Conservation (phyloP, 371 early-diverging fungal genomes). For the Mucor indicus region DNA sequence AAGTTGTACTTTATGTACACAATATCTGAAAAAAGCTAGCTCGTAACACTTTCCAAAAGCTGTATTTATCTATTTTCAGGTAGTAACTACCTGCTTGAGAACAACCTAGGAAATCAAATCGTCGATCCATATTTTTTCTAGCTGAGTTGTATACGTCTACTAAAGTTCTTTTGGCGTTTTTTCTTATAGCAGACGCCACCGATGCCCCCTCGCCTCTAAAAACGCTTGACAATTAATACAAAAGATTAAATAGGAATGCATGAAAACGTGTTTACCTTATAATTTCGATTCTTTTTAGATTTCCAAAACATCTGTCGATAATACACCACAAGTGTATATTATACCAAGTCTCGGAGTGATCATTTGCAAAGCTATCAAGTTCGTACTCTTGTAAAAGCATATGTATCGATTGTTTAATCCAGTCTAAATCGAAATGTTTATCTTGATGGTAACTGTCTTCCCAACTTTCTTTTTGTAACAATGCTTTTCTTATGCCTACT, state of each 20-base stretch:
- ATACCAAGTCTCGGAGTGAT: conserved; percentile 22
- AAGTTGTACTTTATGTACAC: no score
- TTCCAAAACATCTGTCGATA: conserved; percentile 19
- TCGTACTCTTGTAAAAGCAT: conserved; percentile 20
- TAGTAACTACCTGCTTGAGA: no score
- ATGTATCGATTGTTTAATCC: conserved; percentile 18
- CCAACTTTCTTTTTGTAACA: conserved; percentile 18
- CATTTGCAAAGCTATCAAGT: conserved; percentile 17
- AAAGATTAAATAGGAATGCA: conserved; percentile 22
- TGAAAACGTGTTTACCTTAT: conserved; percentile 13
- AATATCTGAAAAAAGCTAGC: no score
- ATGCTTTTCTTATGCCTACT: conserved; percentile 19
- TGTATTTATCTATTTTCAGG: no score
- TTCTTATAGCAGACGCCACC: conserved; percentile 20
- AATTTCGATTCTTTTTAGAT: conserved; percentile 16
- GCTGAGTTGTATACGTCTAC: conserved; percentile 17
- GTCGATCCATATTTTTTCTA: conserved; percentile 16
- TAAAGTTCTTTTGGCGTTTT: conserved; percentile 21
- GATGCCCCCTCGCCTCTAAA: conserved; percentile 19
- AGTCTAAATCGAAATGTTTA: conserved; percentile 22
- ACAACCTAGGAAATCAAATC: conserved; percentile 12
- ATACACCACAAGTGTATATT: conserved; percentile 18
- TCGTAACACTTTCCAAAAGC: no score
- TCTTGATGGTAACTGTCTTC: conserved; percentile 18
- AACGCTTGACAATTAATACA: conserved; percentile 19